Evolutionary conservation across 345 rosid genomes (phyloP).

Genomic region (Acer campestre): DNA sequence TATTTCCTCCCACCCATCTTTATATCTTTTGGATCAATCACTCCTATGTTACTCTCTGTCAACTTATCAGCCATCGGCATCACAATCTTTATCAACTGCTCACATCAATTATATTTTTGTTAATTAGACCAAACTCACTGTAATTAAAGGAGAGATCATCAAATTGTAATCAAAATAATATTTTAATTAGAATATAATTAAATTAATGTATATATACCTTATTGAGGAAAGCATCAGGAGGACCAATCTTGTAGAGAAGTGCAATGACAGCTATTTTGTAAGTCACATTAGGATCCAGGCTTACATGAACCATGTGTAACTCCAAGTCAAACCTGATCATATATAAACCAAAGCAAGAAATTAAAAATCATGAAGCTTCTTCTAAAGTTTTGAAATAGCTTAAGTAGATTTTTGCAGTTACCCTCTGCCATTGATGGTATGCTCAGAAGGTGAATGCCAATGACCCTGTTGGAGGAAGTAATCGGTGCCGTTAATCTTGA

Average conservation of each 20-base stretch:
- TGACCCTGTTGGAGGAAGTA: constrained; percentile 66
- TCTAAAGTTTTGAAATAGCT: no score
- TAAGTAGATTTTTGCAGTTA: not conserved
- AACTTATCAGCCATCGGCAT: constrained; percentile 25
- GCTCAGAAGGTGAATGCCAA: constrained; percentile 91
- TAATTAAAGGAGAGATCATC: no score
- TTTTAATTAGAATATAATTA: no score
- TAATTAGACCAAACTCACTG: no score
- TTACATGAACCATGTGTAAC: constrained; percentile 73
- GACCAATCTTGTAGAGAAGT: constrained; percentile 51
- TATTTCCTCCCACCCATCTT: constrained; percentile 52
- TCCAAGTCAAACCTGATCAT: constrained; percentile 59
- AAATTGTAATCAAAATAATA: no score
- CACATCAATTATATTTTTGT: no score
- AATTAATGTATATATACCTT: constrained; percentile 35
- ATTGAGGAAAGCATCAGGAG: constrained; percentile 52
- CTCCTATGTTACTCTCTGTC: constrained; percentile 40
- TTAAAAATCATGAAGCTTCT: not conserved
- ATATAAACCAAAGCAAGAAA: not conserved
- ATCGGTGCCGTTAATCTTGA: constrained; percentile 44
- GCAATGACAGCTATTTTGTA: constrained; percentile 54
- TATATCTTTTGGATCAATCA: constrained; percentile 51
- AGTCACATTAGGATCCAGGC: constrained; percentile 35
- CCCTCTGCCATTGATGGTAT: constrained; percentile 70
- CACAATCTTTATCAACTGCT: constrained; percentile 33